Conservation (phyloP, 2,329 filamentous ascomycete genomes). For the Aureobasidium sp. region DNA sequence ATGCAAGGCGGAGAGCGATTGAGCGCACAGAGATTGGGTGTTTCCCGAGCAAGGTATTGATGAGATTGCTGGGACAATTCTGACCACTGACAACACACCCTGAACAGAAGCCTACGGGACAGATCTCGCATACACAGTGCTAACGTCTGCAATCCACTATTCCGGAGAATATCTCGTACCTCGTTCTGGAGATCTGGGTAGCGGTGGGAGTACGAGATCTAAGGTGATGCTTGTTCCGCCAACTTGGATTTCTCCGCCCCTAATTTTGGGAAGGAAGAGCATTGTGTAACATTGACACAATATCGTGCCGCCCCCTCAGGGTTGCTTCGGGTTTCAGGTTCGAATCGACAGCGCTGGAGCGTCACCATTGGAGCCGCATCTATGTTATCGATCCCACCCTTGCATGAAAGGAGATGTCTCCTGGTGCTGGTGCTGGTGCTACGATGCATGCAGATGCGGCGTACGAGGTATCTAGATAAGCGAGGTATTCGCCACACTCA, state of each 20-base stretch:
- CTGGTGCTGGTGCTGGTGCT: not conserved
- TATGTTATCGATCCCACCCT: not conserved
- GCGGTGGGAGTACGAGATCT: not conserved
- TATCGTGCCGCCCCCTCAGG: not conserved
- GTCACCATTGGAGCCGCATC: not conserved
- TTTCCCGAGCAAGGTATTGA: not conserved
- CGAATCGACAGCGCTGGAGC: not conserved
- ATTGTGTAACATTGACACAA: constrained; percentile 3
- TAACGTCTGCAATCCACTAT: not conserved
- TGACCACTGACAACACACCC: not conserved
- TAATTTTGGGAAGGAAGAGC: not conserved
- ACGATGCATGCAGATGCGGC: not conserved
- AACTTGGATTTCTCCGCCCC: not conserved
- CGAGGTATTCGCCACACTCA: constrained; percentile 8
- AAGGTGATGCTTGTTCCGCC: constrained; percentile 3
- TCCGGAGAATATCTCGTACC: not conserved
- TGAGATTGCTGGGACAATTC: not conserved
- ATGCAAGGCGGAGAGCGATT: not conserved
- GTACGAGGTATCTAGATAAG: constrained; percentile 3
- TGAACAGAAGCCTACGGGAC: not conserved
- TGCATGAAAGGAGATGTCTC: not conserved
- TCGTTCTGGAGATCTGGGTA: not conserved
- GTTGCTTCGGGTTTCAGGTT: not conserved
- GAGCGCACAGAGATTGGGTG: not conserved
- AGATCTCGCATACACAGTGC: not conserved